Evolutionary conservation across 2,329 filamentous ascomycete genomes (phyloP), one percentile per base, ranked within the genome.

Genomic region (Lecanosticta acicola): DNA sequence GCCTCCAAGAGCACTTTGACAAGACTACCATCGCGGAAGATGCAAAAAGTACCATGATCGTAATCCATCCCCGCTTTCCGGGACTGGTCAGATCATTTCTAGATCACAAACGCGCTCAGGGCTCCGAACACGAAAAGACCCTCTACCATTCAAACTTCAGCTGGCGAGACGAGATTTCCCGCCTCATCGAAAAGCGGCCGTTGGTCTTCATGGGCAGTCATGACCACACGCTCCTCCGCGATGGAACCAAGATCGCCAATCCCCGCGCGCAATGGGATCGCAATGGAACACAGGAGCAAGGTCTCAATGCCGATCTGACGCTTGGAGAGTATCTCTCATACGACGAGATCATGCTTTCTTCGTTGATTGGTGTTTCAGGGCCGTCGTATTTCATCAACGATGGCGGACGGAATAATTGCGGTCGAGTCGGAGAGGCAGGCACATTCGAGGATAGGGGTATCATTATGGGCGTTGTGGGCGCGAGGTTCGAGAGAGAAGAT

Each of bases 311-410:
- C 17, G 40, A 47, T 26, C 21, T 47, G 39, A 32, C 16, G 10
- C 46, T 66, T 14, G 45, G 57, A 3, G 47, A 59, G 5, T 66
- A 64, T 44, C 53, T 66, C 8, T 57, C 50, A 32, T 65, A 66
- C 44, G 62, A 66, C 39, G 63, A 66, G 37, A 64, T 65, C 20
- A 61, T 66, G 60, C 55, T 66, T 3, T 47, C 54, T 3, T 57
- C 55, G 4, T 45, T 65, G 14, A 51, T 66, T 16, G 63, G 58
- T 8, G 61, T 62, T 11, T 58, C 56, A 16, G 58, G 61, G 0
- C 56, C 56, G 2, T 58, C 52, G 3, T 48, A 50, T 46, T 64
- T 64, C 49, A 56, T 64, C 50, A 65, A 65, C 41, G 51, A 56
- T 11, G 62, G 61, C 1, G 50, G 46, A 4, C 48, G 62, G 4